A percentile compares a stretch with the other conserved stretches of the same genome.
These are phyloP conservation scores for Sordaria brevicollis DNA, from an alignment of 495 filamentous ascomycete genomes.

Conservation along the genomic window DNA sequence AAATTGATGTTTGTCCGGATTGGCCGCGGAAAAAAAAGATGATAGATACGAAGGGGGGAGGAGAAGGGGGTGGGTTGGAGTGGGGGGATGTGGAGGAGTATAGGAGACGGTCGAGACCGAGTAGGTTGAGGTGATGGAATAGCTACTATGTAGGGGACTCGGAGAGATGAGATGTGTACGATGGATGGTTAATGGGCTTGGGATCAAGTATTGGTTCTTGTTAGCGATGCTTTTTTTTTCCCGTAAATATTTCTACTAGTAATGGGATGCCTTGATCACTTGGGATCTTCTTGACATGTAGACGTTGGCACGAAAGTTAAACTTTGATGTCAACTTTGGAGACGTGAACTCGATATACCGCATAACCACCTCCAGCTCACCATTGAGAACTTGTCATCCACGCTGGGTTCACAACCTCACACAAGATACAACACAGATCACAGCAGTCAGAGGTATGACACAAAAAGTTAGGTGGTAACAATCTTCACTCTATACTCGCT, in stretches of 20 bases:
- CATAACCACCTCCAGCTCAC: not conserved
- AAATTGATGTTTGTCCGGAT: constrained; percentile 78
- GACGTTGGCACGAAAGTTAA: not conserved
- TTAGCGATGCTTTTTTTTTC: not conserved
- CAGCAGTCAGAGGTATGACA: not conserved
- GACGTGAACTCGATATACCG: not conserved
- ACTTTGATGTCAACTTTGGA: not conserved
- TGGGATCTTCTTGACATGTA: not conserved
- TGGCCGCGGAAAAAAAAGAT: constrained; percentile 68
- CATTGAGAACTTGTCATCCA: not conserved
- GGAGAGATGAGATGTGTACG: not conserved
- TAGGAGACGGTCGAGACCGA: not conserved
- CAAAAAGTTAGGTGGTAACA: not conserved
- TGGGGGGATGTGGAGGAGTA: not conserved
- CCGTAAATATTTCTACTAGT: too few species aligned
- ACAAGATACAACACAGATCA: not conserved
- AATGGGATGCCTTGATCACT: not conserved
- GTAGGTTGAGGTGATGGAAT: not conserved
- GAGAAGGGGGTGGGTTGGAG: not conserved
- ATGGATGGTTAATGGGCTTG: not conserved
- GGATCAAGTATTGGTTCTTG: not conserved
- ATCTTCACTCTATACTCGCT: not conserved
- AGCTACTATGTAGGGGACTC: too few species aligned
- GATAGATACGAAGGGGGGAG: constrained; percentile 1
- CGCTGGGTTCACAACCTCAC: not conserved